A percentile compares a stretch with the other conserved stretches of the same genome.
Conservation (phyloP, 495 filamentous ascomycete species). For the Melanomma pulvis-pyrius region DNA sequence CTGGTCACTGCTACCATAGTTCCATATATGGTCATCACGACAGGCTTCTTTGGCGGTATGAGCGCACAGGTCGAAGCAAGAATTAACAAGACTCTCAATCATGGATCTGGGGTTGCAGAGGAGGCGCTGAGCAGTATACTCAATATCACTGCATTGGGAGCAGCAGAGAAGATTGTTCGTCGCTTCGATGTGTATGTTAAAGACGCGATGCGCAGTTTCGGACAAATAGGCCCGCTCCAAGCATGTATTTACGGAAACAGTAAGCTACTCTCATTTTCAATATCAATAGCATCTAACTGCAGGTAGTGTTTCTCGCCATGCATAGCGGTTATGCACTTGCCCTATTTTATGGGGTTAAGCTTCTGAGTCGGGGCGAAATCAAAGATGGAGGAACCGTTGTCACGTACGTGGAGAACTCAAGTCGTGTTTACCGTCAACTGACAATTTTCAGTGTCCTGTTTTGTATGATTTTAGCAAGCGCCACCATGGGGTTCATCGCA, state of each 20-base stretch:
- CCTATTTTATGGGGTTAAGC: conserved; percentile 23
- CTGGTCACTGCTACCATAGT: conserved; percentile 14
- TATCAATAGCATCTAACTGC: neutral
- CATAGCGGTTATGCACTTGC: conserved; percentile 21
- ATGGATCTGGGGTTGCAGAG: conserved; percentile 12
- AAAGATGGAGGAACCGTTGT: conserved; percentile 8
- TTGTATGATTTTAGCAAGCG: conserved; percentile 34
- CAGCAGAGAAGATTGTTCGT: conserved; percentile 6
- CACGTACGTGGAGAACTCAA: conserved; percentile 1
- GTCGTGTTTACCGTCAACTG: neutral
- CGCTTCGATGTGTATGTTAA: conserved; percentile 3
- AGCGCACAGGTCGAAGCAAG: conserved; percentile 4
- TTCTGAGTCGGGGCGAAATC: conserved; percentile 15
- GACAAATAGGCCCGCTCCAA: conserved; percentile 10
- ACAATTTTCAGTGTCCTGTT: conserved; percentile 30
- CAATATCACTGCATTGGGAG: conserved; percentile 15
- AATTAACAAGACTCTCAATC: neutral
- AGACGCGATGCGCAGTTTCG: neutral
- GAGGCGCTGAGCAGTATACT: conserved; percentile 17
- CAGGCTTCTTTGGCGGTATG: neutral
- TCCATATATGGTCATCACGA: conserved; percentile 6
- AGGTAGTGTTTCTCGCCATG: conserved; percentile 15
- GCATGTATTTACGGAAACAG: conserved; percentile 22
- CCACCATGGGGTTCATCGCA: conserved; percentile 29
- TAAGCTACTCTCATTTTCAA: neutral